Conservation (phyloP, 768 basidiomycete species). For the Auriscalpium orientale region DNA sequence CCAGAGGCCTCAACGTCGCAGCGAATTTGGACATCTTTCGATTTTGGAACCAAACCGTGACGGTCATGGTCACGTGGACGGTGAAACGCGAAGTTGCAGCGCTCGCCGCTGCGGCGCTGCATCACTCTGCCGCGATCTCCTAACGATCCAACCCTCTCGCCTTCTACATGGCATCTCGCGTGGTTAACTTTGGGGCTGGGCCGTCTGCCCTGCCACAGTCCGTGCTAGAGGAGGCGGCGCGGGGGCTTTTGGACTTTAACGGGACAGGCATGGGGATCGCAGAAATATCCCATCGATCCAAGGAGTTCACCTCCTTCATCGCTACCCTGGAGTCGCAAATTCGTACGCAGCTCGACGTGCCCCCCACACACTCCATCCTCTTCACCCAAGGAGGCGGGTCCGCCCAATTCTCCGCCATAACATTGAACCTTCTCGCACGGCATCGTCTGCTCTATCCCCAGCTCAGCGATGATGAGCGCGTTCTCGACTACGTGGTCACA, state of each 20-base stretch:
- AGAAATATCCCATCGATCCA: constrained; percentile 92
- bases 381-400: constrained; percentile 95
- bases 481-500: constrained; percentile 85
- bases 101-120: too few relatives aligned
- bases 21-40: too few relatives aligned
- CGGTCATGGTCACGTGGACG: too few relatives aligned
- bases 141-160: too few relatives aligned
- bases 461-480: constrained; percentile 42
- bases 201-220: constrained; percentile 87
- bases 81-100: too few relatives aligned
- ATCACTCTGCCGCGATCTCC: too few relatives aligned
- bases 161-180: constrained; percentile 30
- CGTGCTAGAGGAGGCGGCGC: constrained; percentile 76
- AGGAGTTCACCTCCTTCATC: constrained; percentile 74
- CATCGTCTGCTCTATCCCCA: constrained; percentile 72
- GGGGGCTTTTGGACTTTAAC: constrained; percentile 84
- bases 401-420: constrained; percentile 85
- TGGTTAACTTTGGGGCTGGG: constrained; percentile 90
- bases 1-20: too few relatives aligned
- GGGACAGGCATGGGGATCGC: constrained; percentile 91
- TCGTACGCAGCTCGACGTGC: constrained; percentile 72
- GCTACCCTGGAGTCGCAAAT: constrained; percentile 55
- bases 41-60: too few relatives aligned
- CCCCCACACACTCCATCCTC: constrained; percentile 75
- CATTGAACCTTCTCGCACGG: constrained; percentile 84